A percentile compares a stretch with the other conserved stretches of the same genome.
Conservation (phyloP, 305 asterid species). For the Fraxinus latifolia region DNA sequence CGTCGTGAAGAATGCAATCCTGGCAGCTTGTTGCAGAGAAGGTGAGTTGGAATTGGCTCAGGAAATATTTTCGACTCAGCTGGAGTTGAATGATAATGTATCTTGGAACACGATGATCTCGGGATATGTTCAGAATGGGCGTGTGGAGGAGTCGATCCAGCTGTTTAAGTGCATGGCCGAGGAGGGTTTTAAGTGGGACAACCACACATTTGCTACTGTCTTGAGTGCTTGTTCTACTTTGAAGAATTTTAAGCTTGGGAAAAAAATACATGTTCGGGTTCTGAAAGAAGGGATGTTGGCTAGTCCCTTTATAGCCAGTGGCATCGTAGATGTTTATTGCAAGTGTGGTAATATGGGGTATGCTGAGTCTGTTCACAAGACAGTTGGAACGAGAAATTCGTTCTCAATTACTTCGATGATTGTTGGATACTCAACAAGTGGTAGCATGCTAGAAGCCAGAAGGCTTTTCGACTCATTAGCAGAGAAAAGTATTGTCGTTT, state of each 20-base stretch:
- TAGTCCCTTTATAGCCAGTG: conserved; percentile 67
- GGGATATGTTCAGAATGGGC: conserved; percentile 65
- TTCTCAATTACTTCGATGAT: conserved; percentile 66
- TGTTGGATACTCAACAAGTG: conserved; percentile 61
- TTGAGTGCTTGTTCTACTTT: conserved; percentile 58
- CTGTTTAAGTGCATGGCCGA: conserved; percentile 50
- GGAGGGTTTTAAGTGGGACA: conserved; percentile 52
- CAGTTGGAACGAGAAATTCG: conserved; percentile 36
- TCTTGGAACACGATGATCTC: conserved; percentile 90
- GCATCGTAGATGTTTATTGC: conserved; percentile 63
- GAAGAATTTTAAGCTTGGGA: conserved; percentile 59
- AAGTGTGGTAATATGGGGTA: conserved; percentile 60
- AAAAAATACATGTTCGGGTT: conserved; percentile 71
- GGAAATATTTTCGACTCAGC: conserved; percentile 42
- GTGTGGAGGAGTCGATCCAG: conserved; percentile 50
- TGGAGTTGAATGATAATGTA: conserved; percentile 52
- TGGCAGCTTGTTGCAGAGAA: conserved; percentile 86
- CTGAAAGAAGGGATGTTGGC: conserved; percentile 47
- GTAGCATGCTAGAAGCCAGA: conserved; percentile 59
- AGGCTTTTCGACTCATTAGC: conserved; percentile 53
- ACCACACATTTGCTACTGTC: conserved; percentile 62
- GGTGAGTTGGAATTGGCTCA: conserved; percentile 60
- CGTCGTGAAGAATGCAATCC: conserved; percentile 65
- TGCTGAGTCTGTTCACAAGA: conserved; percentile 46
- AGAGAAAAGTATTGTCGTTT: conserved; percentile 58